These are phyloP conservation scores for Bruguiera sexangula DNA, from an alignment of 345 rosid species.

Conservation along the genomic window DNA sequence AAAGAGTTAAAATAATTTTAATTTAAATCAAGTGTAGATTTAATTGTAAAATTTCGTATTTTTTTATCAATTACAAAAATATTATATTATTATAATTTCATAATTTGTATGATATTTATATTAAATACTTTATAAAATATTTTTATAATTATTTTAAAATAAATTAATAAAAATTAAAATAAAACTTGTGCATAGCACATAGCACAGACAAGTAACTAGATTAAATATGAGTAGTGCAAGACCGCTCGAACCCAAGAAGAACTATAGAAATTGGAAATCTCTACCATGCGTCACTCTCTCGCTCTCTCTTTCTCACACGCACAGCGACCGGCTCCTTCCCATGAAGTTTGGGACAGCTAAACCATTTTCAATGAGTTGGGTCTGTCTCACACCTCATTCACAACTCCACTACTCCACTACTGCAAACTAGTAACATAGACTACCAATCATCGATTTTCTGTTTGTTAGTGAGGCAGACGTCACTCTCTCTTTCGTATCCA, in stretches of 20 bases:
- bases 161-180: no score
- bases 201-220: no score
- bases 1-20: no score
- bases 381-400: slow-evolving; percentile 10
- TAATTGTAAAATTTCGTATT: no score
- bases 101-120: no score
- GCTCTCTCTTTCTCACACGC: slow-evolving; percentile 8
- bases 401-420: neutral
- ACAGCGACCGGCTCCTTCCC: slow-evolving; percentile 18
- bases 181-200: no score
- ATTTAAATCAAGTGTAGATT: no score
- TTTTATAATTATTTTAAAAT: no score
- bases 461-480: slow-evolving; percentile 11
- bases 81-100: no score
- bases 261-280: neutral
- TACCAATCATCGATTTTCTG: neutral
- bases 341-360: slow-evolving; percentile 32
- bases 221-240: no score
- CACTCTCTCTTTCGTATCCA: slow-evolving; percentile 13
- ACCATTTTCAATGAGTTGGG: slow-evolving; percentile 17
- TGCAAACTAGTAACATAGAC: neutral
- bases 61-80: no score
- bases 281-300: neutral
- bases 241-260: neutral
- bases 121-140: no score